A percentile compares a stretch with the other conserved stretches of the same genome.
phyloP scores from a whole-genome alignment of 495 filamentous ascomycete genomes.

The Xylaria intraflava region DNA sequence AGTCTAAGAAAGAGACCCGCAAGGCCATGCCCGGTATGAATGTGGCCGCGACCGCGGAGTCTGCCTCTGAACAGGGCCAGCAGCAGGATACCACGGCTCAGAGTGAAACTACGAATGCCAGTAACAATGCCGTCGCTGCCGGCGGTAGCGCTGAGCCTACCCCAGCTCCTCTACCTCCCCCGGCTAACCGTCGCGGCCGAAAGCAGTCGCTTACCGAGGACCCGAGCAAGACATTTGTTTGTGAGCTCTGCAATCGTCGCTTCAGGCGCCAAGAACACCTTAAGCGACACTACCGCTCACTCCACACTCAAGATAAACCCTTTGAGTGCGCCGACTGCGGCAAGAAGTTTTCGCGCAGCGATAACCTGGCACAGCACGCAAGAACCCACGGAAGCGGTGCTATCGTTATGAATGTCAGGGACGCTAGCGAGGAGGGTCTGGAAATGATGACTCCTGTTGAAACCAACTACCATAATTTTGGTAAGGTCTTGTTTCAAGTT shows the following conservation, averaged over 20 bases:
- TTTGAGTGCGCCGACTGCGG: slow-evolving; percentile 96
- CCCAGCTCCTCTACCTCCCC: slow-evolving; percentile 44
- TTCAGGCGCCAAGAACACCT: slow-evolving; percentile 99
- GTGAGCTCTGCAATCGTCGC: slow-evolving; percentile 88
- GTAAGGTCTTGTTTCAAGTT: slow-evolving; percentile 69
- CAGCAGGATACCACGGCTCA: slow-evolving; percentile 30
- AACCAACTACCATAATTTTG: slow-evolving; percentile 55
- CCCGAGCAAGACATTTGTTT: slow-evolving; percentile 96
- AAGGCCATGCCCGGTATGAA: slow-evolving; percentile 41
- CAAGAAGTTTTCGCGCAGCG: slow-evolving; percentile 97
- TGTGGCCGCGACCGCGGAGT: slow-evolving; percentile 29
- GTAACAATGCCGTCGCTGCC: slow-evolving; percentile 18
- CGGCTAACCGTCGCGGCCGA: slow-evolving; percentile 85
- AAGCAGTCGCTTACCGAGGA: slow-evolving; percentile 99
- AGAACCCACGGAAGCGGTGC: slow-evolving; percentile 88
- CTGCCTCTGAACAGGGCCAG: slow-evolving; percentile 32
- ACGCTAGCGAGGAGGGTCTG: slow-evolving; percentile 49
- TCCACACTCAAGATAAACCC: slow-evolving; percentile 97
- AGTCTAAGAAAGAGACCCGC: slow-evolving; percentile 40
- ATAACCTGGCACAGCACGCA: slow-evolving; percentile 94
- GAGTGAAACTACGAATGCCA: slow-evolving; percentile 22
- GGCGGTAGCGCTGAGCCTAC: slow-evolving; percentile 24
- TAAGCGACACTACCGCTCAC: slow-evolving; percentile 96
- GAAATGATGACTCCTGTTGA: slow-evolving; percentile 45
- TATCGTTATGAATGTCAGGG: slow-evolving; percentile 80